Conservation (phyloP, 495 filamentous ascomycete species). For the Penicillium cosmopolitanum region DNA sequence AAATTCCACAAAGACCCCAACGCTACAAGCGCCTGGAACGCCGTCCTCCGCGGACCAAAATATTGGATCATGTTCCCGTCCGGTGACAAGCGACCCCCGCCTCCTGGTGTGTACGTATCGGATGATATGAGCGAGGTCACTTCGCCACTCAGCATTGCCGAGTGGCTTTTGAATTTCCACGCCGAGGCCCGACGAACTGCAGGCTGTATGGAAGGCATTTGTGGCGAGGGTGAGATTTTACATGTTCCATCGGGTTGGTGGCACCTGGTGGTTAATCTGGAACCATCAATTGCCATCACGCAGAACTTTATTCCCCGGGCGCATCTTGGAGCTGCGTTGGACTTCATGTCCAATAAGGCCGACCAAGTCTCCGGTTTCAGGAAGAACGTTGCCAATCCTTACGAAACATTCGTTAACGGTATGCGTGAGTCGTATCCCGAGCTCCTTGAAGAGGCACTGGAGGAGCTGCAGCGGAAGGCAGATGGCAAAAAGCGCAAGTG, state of each 20-base stretch:
- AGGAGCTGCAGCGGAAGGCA: conserved; percentile 64
- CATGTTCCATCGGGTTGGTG: conserved; percentile 96
- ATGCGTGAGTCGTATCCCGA: conserved; percentile 67
- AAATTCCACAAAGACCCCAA: conserved; percentile 93
- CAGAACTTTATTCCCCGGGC: conserved; percentile 91
- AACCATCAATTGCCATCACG: conserved; percentile 83
- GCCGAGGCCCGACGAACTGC: conserved; percentile 76
- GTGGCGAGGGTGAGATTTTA: conserved; percentile 82
- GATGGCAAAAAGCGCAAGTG: conserved; percentile 79
- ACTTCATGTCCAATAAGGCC: conserved; percentile 80
- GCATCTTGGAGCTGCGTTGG: conserved; percentile 73
- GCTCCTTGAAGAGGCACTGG: conserved; percentile 64
- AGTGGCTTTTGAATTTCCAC: conserved; percentile 93
- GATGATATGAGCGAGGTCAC: conserved; percentile 94
- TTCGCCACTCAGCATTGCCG: conserved; percentile 89
- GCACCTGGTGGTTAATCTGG: conserved; percentile 92
- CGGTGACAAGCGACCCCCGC: conserved; percentile 60
- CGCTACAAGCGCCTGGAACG: conserved; percentile 90
- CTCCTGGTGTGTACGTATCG: conserved; percentile 90
- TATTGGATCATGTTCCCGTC: conserved; percentile 98
- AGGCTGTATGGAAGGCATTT: conserved; percentile 87
- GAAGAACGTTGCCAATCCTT: conserved; percentile 72
- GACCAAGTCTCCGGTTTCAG: conserved; percentile 88
- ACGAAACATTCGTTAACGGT: conserved; percentile 71
- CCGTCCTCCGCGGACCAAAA: conserved; percentile 86